phyloP scores from a whole-genome alignment of 2,329 filamentous ascomycete species.

The Sarocladium oryzae region DNA sequence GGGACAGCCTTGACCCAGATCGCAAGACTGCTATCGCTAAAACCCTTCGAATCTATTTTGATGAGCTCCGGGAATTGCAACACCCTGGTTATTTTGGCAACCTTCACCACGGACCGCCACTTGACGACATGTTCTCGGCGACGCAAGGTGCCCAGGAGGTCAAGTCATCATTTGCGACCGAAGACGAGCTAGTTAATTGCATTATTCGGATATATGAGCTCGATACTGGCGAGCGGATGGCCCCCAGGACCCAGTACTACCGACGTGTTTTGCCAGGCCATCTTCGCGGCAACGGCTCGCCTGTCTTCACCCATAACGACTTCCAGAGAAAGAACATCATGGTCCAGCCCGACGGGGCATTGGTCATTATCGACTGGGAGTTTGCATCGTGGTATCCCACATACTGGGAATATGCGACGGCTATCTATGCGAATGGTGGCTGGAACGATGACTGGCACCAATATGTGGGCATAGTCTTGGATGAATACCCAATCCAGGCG shows the following conservation, averaged over 20 bases:
- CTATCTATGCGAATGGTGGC: slow-evolving; percentile 12
- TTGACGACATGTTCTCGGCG: not conserved
- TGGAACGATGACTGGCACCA: slow-evolving; percentile 19
- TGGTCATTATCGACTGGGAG: slow-evolving; percentile 18
- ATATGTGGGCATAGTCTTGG: slow-evolving; percentile 14
- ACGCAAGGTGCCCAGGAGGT: not conserved
- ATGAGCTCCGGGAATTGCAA: slow-evolving; percentile 1
- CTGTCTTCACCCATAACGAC: slow-evolving; percentile 17
- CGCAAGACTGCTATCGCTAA: not conserved
- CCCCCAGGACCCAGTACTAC: not conserved
- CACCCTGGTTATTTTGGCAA: not conserved
- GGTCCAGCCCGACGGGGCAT: slow-evolving; percentile 10
- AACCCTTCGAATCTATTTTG: not conserved
- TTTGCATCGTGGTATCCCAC: slow-evolving; percentile 17
- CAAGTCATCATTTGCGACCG: slow-evolving; percentile 1
- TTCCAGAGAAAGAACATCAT: slow-evolving; percentile 19
- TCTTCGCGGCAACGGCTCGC: slow-evolving; percentile 6
- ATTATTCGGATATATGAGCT: slow-evolving; percentile 1
- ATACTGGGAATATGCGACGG: slow-evolving; percentile 19
- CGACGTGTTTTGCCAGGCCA: not conserved
- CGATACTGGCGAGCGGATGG: not conserved
- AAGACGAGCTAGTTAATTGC: not conserved
- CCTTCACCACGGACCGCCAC: not conserved
- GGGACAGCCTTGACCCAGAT: not conserved
- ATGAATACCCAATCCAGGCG: slow-evolving; percentile 16